Conservation (phyloP, 495 filamentous ascomycete genomes). For the Penicillium waksmanii region DNA sequence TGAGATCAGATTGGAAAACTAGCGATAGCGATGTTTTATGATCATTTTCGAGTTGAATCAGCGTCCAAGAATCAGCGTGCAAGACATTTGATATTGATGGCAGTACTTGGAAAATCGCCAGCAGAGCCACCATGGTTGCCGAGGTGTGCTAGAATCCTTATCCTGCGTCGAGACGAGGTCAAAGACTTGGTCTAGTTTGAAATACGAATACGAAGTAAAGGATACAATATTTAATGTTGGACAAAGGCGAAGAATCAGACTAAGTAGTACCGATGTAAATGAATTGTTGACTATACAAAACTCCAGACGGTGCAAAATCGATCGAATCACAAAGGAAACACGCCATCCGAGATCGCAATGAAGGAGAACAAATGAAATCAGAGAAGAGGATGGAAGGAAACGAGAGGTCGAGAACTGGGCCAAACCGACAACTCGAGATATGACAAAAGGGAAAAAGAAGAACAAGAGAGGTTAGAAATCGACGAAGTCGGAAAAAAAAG, state of each 20-base stretch:
- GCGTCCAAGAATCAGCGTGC: constrained; percentile 7
- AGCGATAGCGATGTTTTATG: too few relatives aligned
- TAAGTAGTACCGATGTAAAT: constrained; percentile 9
- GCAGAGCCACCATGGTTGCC: too few relatives aligned
- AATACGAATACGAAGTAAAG: constrained; percentile 8
- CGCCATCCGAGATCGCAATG: constrained; percentile 22
- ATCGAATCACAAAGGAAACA: constrained; percentile 20
- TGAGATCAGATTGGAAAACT: too few relatives aligned
- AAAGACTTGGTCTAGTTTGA: too few relatives aligned
- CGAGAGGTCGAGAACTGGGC: constrained; percentile 15
- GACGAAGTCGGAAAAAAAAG: neutral
- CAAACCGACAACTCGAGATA: neutral
- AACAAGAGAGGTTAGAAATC: constrained; percentile 2
- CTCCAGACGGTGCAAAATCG: constrained; percentile 20
- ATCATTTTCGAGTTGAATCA: neutral
- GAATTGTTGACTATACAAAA: constrained; percentile 24
- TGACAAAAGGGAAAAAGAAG: constrained; percentile 18
- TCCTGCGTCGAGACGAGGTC: too few relatives aligned
- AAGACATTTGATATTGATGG: neutral
- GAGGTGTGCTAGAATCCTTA: too few relatives aligned
- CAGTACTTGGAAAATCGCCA: too few relatives aligned
- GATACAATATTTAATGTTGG: constrained; percentile 7
- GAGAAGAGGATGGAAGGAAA: constrained; percentile 16
- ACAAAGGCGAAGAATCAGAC: constrained; percentile 3
- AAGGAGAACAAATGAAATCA: constrained; percentile 16